Base-by-base conservation (phyloP, 2,329 filamentous ascomycete genomes). In the Fusarium succisae region DNA sequence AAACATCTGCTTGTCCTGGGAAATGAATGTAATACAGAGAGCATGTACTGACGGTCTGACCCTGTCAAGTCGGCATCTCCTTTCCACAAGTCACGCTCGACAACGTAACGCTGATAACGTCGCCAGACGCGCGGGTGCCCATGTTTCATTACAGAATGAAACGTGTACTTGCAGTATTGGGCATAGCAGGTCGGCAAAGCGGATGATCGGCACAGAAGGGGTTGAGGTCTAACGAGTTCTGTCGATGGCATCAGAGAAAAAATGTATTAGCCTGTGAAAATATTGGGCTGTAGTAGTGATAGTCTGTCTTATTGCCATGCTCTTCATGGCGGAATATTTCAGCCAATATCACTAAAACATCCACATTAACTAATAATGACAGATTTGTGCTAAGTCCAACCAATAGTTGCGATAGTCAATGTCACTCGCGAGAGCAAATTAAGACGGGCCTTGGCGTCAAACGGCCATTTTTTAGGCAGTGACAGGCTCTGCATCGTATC, bases 181-280 rank as follows among this genome's bases (percentile, higher is more conserved):
- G 59, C 30, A 69, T 67, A 62, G 61, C 51, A 61, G 44, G 20
- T 64, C 73, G 73, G 73, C 62, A 75, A 70, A 48, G 51, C 72
- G 73, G 73, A 73, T 71, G 69, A 75, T 75, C 73, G 73, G 73
- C 73, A 75, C 73, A 62, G 30, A 59, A 50, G 32, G 28, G 47
- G 37, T 24, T 35, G 56, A 50, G 56, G 58, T 44, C 44, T 58
- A 63, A 69, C 48, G 45, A 48, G n/a, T 41, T 59, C 35, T 57
- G 45, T 58, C 37, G 41, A 58, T 53, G 51, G 51, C 37, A 48
- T 45, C 41, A 64, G 35, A 64, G 20, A 59, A 43, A 24, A 38
- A 41, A 26, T 38, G 39, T 6, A 35, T 38, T 61, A 56, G 38
- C 38, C 28, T 11, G 30, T 32, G 37, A 38, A 35, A 38, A 35